phyloP scores from a whole-genome alignment of 257 asterid genomes.

The Eucommia ulmoides region DNA sequence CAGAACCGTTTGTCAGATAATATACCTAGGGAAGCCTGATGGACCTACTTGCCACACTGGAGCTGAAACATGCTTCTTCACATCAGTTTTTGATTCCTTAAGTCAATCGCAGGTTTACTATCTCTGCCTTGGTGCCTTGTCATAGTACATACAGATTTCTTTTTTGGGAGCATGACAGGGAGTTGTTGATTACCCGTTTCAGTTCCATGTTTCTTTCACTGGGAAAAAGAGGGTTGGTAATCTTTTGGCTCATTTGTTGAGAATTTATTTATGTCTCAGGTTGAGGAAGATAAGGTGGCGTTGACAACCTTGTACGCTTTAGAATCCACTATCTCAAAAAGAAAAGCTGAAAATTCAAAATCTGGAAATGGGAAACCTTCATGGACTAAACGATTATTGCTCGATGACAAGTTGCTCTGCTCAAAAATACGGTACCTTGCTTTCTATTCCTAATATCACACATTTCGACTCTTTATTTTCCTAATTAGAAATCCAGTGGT shows the following conservation, averaged over 20 bases:
- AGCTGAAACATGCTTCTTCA: slow-evolving; percentile 76
- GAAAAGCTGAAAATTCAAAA: slow-evolving; percentile 37
- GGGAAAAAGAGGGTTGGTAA: background rate
- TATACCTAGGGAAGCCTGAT: slow-evolving; percentile 84
- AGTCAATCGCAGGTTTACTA: slow-evolving; percentile 29
- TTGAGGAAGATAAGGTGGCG: slow-evolving; percentile 38
- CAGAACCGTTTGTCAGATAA: slow-evolving; percentile 27
- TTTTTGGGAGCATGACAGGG: too few relatives aligned
- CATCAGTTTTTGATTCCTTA: slow-evolving; percentile 34
- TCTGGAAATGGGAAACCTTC: slow-evolving; percentile 43
- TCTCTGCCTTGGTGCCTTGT: background rate
- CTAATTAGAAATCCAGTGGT: background rate
- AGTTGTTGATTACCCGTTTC: background rate
- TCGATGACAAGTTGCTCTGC: slow-evolving; percentile 50
- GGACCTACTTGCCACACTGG: slow-evolving; percentile 96
- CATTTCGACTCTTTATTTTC: background rate
- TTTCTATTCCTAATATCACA: background rate
- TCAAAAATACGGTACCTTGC: slow-evolving; percentile 54
- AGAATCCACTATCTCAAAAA: slow-evolving; percentile 58
- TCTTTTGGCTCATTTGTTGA: background rate
- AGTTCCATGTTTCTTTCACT: background rate
- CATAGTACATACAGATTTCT: too few relatives aligned
- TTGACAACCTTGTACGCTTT: slow-evolving; percentile 51
- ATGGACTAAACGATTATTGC: slow-evolving; percentile 71
- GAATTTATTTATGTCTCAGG: slow-evolving; percentile 19